Base-by-base conservation (phyloP, 2,329 filamentous ascomycete genomes). In the Cordyceps cicadae region DNA sequence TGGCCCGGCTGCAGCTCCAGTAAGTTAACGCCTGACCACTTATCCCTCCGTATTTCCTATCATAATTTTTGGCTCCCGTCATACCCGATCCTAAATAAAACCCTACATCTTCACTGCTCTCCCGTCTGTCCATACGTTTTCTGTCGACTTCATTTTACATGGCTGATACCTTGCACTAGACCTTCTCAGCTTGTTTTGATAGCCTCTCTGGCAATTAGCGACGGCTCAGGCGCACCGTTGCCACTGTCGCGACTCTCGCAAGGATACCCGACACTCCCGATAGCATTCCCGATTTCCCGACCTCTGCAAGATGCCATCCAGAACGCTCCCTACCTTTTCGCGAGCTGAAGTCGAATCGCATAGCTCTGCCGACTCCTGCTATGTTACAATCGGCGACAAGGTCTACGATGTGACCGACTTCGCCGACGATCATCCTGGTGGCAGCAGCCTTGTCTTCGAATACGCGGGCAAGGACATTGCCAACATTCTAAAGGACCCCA, bases 381-480 rank as follows among this genome's bases (percentile, higher is more conserved):
- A 92, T 79, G 92, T 99, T 67, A 94, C 90, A 3, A 81, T 97
- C 59, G 92, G 91, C 64, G 82, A 83, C 62, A 95, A 93, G 67
- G 93, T 99, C 67, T 99, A 92, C 81, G 93, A 99, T 79, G 83
- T 99, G 65, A 97, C 94, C 62, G 85, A 90, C 60, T 99, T 99
- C 70, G 75, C 97, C 63, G 85, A 92, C 57, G 87, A 92, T 66
- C 94, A 99, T 72, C 94, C 94, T 26, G 94, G 94, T 67, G 94
- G 94, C 62, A 85, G 86, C 68, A 90, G 96, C 64, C 79, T 97
- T 67, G 87, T 99, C 63, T 79, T 97, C 64, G 89, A 96, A 58
- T 96, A 94, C 72, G 94, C 83, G 37, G 93, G 93, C 66, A 90
- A 91, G 73, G 94, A 99, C 74, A 81, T 97, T 62, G 82, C 84